Evolutionary conservation across 257 asterid species (phyloP).

Genomic region (Capsicum chinense): DNA sequence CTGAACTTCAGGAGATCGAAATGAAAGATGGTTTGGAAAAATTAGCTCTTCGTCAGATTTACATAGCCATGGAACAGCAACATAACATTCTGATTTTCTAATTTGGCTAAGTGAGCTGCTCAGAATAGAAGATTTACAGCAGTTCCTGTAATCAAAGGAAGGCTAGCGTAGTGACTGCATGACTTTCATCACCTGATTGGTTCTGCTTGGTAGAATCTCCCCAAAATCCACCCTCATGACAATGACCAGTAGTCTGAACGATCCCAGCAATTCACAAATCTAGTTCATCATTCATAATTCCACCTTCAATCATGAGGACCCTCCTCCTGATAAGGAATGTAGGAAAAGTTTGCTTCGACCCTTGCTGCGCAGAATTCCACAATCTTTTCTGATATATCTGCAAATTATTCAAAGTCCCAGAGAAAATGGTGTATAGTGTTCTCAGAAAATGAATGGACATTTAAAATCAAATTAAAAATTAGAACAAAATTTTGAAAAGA

Average conservation of each 20-base stretch:
- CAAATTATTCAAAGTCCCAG: slow-evolving; percentile 28
- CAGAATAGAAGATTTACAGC: slow-evolving; percentile 92
- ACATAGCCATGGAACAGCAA: slow-evolving; percentile 67
- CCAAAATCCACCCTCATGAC: slow-evolving; percentile 86
- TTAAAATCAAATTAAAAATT: background rate
- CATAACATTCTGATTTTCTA: slow-evolving; percentile 77
- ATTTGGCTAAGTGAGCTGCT: slow-evolving; percentile 86
- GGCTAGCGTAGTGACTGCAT: slow-evolving; percentile 94
- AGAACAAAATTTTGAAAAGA: background rate
- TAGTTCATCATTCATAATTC: slow-evolving; percentile 64
- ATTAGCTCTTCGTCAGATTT: slow-evolving; percentile 18
- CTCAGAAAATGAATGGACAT: background rate
- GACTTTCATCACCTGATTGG: slow-evolving; percentile 63
- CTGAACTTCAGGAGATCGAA: background rate
- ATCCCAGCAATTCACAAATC: slow-evolving; percentile 85
- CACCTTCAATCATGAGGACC: slow-evolving; percentile 68
- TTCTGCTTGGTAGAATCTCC: slow-evolving; percentile 59
- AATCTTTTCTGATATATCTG: slow-evolving; percentile 90
- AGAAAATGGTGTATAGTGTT: background rate
- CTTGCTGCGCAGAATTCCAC: slow-evolving; percentile 91
- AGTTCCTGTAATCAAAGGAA: slow-evolving; percentile 97
- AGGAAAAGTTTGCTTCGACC: slow-evolving; percentile 66
- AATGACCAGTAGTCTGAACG: slow-evolving; percentile 83
- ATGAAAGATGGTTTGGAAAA: background rate
- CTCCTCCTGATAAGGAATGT: slow-evolving; percentile 71